Evolutionary conservation across 164 flowering plant genomes (phyloP).

Genomic region (Magnolia officinalis): DNA sequence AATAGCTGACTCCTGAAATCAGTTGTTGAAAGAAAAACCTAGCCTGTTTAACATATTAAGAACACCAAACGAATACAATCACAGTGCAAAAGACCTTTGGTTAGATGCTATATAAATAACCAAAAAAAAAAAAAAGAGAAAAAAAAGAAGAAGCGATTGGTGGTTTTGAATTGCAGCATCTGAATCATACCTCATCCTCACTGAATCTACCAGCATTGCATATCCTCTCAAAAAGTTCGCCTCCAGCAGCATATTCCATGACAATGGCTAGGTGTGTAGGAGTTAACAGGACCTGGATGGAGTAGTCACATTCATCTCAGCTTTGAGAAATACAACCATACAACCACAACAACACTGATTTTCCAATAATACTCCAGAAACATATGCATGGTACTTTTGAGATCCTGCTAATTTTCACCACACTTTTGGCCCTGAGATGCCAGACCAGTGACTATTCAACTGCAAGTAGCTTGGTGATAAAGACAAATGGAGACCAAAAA

Average conservation of each 20-base stretch:
- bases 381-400: neutral
- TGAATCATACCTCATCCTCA: constrained; percentile 66
- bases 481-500: neutral
- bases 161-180: neutral
- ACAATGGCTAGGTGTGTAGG: constrained; percentile 83
- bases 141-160: neutral
- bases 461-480: neutral
- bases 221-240: constrained; percentile 79
- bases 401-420: neutral
- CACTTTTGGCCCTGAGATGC: neutral
- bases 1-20: constrained; percentile 93
- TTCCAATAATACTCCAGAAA: neutral
- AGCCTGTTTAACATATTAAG: constrained; percentile 41
- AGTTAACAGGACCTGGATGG: constrained; percentile 60
- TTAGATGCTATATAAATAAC: neutral
- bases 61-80: neutral
- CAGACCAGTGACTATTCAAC: neutral
- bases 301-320: neutral
- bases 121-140: neutral
- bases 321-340: neutral
- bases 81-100: neutral
- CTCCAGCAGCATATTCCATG: constrained; percentile 90
- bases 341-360: neutral
- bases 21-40: constrained; percentile 90
- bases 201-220: constrained; percentile 80